Conservation (phyloP, 2,329 filamentous ascomycete genomes). For the Fusarium sp. region DNA sequence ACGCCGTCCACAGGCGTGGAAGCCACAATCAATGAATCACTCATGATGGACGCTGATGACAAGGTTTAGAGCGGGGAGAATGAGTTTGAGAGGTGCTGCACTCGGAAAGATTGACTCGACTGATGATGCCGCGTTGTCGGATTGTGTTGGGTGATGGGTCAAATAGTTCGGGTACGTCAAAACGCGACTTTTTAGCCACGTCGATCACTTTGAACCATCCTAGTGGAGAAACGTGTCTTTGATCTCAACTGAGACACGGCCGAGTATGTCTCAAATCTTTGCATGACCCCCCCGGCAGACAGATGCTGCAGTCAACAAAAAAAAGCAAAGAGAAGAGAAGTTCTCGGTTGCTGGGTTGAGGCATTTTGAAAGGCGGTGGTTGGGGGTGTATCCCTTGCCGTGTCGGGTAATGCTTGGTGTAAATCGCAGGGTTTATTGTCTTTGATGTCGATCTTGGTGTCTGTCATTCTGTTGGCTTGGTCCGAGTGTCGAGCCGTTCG, state of each 20-base stretch:
- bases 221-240: conserved; percentile 18
- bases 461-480: conserved; percentile 29
- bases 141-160: conserved; percentile 24
- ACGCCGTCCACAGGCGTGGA: conserved; percentile 53
- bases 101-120: conserved; percentile 15
- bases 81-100: not conserved
- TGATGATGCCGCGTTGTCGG: conserved; percentile 2
- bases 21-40: conserved; percentile 41
- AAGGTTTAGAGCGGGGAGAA: not conserved
- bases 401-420: conserved; percentile 14
- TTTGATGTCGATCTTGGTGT: conserved; percentile 33
- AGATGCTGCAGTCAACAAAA: not conserved
- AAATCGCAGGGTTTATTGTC: conserved; percentile 12
- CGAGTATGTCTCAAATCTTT: not conserved
- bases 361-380: conserved; percentile 39
- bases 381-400: conserved; percentile 20
- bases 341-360: conserved; percentile 23
- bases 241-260: conserved; percentile 44
- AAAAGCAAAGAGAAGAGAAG: not conserved
- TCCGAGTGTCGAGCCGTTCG: conserved; percentile 26
- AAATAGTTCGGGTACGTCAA: conserved; percentile 40
- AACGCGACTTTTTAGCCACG: conserved; percentile 20
- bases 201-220: conserved; percentile 20
- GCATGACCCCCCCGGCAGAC: not conserved
- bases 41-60: conserved; percentile 18